Percentiles rank a stretch among this genome's conserved stretches.
phyloP scores from a whole-genome alignment of 176 grass and related monocot species.

The Puya raimondii region DNA sequence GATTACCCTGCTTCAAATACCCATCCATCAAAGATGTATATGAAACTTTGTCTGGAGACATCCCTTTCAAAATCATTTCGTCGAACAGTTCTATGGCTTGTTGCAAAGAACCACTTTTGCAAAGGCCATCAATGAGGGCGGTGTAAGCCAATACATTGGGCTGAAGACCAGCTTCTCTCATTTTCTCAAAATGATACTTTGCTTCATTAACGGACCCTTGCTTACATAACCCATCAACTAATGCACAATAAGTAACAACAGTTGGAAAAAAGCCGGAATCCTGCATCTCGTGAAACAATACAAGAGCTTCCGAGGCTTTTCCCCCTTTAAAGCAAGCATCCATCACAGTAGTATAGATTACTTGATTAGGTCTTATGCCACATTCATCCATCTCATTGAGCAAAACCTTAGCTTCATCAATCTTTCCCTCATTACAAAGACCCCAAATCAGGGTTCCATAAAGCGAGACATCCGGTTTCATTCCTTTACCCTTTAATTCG shows the following conservation, averaged over 20 bases:
- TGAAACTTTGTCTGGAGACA: conserved; percentile 63
- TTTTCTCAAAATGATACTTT: conserved; percentile 61
- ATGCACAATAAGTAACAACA: conserved; percentile 66
- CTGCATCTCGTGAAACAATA: conserved; percentile 51
- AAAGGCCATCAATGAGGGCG: conserved; percentile 68
- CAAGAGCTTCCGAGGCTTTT: conserved; percentile 62
- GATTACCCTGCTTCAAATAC: conserved; percentile 63
- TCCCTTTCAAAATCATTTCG: conserved; percentile 56
- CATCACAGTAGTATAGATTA: conserved; percentile 88
- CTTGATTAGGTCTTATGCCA: conserved; percentile 64
- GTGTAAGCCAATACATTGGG: conserved; percentile 68
- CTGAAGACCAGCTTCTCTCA: conserved; percentile 52
- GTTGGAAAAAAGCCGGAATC: conserved; percentile 48
- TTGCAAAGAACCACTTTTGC: conserved; percentile 71
- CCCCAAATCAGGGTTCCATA: conserved; percentile 88
- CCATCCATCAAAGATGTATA: conserved; percentile 90
- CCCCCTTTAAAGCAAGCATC: conserved; percentile 76
- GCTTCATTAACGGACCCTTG: conserved; percentile 52
- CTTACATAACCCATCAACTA: conserved; percentile 93
- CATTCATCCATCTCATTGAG: conserved; percentile 59
- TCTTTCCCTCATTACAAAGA: conserved; percentile 67
- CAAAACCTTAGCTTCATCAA: conserved; percentile 78
- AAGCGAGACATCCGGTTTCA: conserved; percentile 60
- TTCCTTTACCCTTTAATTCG: conserved; percentile 75
- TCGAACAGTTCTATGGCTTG: conserved; percentile 47